phyloP scores from a whole-genome alignment of 495 filamentous ascomycete genomes.

The Penicillium roqueforti region DNA sequence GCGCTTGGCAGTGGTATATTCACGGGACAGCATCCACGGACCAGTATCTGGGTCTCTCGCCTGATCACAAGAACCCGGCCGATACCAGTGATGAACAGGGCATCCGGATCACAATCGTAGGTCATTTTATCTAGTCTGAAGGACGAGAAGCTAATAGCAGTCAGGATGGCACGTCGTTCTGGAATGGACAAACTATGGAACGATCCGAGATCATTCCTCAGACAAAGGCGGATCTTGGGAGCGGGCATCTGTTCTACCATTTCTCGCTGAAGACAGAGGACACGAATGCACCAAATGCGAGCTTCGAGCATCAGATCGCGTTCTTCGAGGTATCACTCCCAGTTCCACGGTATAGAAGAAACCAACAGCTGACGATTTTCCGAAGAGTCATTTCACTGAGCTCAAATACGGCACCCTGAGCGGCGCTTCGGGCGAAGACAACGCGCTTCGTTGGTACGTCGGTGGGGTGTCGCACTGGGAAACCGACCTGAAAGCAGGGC shows the following conservation, averaged over 20 bases:
- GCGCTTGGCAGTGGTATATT: conserved; percentile 72
- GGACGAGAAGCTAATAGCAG: background rate
- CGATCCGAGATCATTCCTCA: conserved; percentile 65
- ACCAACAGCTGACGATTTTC: conserved; percentile 7
- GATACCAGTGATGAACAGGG: conserved; percentile 58
- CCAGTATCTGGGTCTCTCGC: conserved; percentile 54
- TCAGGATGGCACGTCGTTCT: conserved; percentile 54
- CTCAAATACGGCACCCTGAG: conserved; percentile 58
- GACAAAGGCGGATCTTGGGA: conserved; percentile 57
- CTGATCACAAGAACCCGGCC: conserved; percentile 62
- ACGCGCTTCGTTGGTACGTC: conserved; percentile 51
- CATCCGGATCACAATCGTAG: conserved; percentile 63
- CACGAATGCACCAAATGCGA: conserved; percentile 55
- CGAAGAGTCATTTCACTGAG: conserved; percentile 68
- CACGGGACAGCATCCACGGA: conserved; percentile 53
- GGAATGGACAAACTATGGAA: conserved; percentile 59
- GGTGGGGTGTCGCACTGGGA: conserved; percentile 51
- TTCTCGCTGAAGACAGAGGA: conserved; percentile 59
- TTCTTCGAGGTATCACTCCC: conserved; percentile 51
- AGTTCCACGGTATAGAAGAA: too few relatives aligned
- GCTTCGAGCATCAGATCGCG: conserved; percentile 68
- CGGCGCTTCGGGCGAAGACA: conserved; percentile 44
- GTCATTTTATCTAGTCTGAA: background rate
- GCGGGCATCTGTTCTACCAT: conserved; percentile 64
- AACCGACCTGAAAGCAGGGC: conserved; percentile 47